Evolutionary conservation across 2,329 filamentous ascomycete genomes (phyloP).

Genomic region (Botrytis elliptica): DNA sequence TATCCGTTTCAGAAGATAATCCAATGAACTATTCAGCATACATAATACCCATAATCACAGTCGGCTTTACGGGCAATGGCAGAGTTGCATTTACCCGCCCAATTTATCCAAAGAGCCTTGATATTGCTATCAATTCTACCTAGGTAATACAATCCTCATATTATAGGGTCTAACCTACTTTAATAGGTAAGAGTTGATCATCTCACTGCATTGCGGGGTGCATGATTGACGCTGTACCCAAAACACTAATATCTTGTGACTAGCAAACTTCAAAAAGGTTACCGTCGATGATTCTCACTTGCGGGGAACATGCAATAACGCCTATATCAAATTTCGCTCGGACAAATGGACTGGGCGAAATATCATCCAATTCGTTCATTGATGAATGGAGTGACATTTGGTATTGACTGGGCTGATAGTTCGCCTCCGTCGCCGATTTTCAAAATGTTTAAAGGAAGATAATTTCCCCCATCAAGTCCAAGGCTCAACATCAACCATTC

Average conservation of each 20-base stretch:
- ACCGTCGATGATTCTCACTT: not conserved
- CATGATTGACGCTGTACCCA: not conserved
- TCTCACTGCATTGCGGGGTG: not conserved
- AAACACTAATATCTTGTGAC: slow-evolving; percentile 5
- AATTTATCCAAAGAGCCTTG: slow-evolving; percentile 10
- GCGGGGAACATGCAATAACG: not conserved
- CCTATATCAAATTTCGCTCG: not conserved
- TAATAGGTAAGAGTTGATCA: not conserved
- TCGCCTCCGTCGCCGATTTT: not conserved
- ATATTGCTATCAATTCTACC: not conserved
- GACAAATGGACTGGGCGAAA: not conserved
- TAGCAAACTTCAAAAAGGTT: not conserved
- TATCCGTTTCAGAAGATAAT: not conserved
- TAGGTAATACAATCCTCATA: not conserved
- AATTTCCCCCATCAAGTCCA: not conserved
- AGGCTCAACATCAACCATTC: not conserved
- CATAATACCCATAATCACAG: not conserved
- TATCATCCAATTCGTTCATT: not conserved
- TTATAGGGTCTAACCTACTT: not conserved
- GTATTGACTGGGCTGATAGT: not conserved
- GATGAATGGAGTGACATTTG: not conserved
- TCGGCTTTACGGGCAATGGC: not conserved
- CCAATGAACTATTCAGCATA: not conserved
- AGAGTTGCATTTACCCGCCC: slow-evolving; percentile 3
- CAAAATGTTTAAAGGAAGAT: not conserved